Conservation (phyloP, 169 alveolate genomes). For the Babesia divergens region DNA sequence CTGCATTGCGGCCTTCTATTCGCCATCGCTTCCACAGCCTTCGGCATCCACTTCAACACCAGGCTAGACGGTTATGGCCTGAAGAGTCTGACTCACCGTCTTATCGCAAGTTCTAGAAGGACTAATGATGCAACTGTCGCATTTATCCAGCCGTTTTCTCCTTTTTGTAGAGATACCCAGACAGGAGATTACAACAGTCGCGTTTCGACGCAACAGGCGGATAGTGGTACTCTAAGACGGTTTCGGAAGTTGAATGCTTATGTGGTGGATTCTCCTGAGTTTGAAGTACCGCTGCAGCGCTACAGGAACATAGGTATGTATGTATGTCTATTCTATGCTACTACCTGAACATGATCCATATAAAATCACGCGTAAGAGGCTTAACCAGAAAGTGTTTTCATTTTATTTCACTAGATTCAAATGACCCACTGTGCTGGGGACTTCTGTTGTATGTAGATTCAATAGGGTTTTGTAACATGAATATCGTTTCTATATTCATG, state of each 20-base stretch:
- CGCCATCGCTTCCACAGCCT: constrained; percentile 13
- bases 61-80: not conserved
- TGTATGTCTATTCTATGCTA: too few relatives aligned
- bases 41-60: constrained; percentile 4
- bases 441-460: too few relatives aligned
- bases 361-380: too few relatives aligned
- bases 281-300: constrained; percentile 42
- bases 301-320: constrained; percentile 59
- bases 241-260: not conserved
- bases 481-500: too few relatives aligned
- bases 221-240: not conserved
- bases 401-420: too few relatives aligned
- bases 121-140: not conserved
- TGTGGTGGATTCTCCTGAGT: not conserved
- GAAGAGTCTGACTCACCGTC: not conserved
- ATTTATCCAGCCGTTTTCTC: not conserved
- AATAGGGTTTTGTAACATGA: too few relatives aligned
- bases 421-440: too few relatives aligned
- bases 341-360: too few relatives aligned
- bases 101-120: not conserved
- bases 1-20: constrained; percentile 16
- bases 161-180: not conserved
- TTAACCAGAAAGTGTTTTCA: too few relatives aligned
- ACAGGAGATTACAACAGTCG: not conserved
- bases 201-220: not conserved